These are phyloP conservation scores for Melastoma candidum DNA, from an alignment of 441 rosid genomes.

Conservation along the genomic window DNA sequence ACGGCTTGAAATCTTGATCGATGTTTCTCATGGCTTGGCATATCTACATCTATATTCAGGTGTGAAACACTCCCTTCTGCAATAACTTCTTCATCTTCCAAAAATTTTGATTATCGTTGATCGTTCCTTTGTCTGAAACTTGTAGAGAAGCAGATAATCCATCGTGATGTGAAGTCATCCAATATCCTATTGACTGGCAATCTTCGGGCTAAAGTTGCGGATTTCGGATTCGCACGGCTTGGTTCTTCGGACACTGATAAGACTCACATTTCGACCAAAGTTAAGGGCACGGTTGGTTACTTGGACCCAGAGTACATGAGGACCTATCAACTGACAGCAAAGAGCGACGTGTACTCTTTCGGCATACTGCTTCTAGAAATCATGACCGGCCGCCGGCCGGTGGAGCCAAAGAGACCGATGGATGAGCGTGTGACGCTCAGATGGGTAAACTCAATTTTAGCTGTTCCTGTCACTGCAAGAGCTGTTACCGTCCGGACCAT, in stretches of 20 bases:
- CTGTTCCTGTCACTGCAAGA: not conserved
- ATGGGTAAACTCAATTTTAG: constrained; percentile 54
- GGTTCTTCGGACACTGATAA: constrained; percentile 56
- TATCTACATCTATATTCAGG: constrained; percentile 94
- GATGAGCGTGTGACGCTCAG: constrained; percentile 66
- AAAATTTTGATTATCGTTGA: constrained; percentile 3
- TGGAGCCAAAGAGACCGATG: constrained; percentile 43
- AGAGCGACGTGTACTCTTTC: constrained; percentile 87
- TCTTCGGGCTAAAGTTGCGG: constrained; percentile 94
- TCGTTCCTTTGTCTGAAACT: constrained; percentile 4
- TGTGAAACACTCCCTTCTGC: constrained; percentile 15
- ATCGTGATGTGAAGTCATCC: constrained; percentile 90
- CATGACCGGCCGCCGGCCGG: constrained; percentile 89
- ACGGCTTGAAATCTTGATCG: constrained; percentile 83
- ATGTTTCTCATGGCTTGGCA: constrained; percentile 88
- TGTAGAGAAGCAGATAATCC: constrained; percentile 85
- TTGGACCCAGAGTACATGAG: constrained; percentile 96
- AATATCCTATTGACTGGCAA: constrained; percentile 83
- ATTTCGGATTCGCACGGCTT: constrained; percentile 85
- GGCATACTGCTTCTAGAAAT: constrained; percentile 84
- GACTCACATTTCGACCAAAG: constrained; percentile 76
- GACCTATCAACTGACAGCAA: constrained; percentile 76
- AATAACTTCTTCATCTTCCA: not conserved
- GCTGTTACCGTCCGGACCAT: constrained; percentile 1
- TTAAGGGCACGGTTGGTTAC: constrained; percentile 94